phyloP scores from a whole-genome alignment of 1,284 basidiomycete species.

The Fistulina hepatica region DNA sequence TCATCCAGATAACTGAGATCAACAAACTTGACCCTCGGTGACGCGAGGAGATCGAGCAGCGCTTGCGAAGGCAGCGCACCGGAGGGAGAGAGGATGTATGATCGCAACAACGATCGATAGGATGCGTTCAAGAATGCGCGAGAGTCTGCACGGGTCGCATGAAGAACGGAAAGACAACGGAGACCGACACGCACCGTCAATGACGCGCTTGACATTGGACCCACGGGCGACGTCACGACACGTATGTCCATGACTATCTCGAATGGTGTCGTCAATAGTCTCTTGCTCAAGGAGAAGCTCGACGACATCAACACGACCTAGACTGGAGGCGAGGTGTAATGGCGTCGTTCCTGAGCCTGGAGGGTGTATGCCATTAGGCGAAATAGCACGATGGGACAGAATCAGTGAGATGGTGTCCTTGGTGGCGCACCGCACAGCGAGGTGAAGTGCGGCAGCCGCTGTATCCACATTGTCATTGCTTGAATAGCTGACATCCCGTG shows the following conservation, averaged over 20 bases:
- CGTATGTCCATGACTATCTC: slow-evolving; percentile 62
- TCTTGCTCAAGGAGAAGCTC: slow-evolving; percentile 67
- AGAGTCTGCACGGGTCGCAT: slow-evolving; percentile 45
- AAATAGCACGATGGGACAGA: slow-evolving; percentile 63
- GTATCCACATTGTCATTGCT: slow-evolving; percentile 36
- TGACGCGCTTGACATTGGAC: slow-evolving; percentile 59
- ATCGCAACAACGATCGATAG: slow-evolving; percentile 63
- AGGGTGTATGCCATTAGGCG: slow-evolving; percentile 64
- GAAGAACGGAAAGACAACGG: slow-evolving; percentile 3
- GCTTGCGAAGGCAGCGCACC: slow-evolving; percentile 35
- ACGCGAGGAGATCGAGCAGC: slow-evolving; percentile 47
- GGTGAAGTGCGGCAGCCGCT: slow-evolving; percentile 69
- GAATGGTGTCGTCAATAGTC: slow-evolving; percentile 69
- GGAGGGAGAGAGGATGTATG: slow-evolving; percentile 58
- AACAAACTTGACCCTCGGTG: slow-evolving; percentile 47
- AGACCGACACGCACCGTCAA: slow-evolving; percentile 49
- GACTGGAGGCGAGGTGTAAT: slow-evolving; percentile 77
- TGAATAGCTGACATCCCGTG: no score
- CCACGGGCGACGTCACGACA: slow-evolving; percentile 68
- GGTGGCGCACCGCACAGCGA: slow-evolving; percentile 78
- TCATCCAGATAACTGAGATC: slow-evolving; percentile 70
- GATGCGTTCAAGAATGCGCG: slow-evolving; percentile 68
- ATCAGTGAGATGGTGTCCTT: slow-evolving; percentile 59
- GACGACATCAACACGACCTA: slow-evolving; percentile 74
- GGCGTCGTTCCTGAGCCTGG: slow-evolving; percentile 69